Conservation (phyloP, 192 early-diverging fungal genomes). For the Coemansia sp. region DNA sequence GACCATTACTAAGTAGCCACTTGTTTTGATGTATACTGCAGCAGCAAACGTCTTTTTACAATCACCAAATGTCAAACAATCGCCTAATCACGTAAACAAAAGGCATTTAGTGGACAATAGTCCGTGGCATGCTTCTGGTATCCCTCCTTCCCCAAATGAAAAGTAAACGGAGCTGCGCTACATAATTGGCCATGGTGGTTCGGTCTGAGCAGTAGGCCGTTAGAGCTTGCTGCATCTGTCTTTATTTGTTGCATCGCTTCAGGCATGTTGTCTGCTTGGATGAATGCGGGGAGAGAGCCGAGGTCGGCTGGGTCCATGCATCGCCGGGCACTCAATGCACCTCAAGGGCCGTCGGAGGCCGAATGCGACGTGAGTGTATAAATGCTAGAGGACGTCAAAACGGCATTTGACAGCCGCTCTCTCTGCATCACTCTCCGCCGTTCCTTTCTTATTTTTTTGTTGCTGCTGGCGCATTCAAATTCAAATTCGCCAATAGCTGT, state of each 20-base stretch:
- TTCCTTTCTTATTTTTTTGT: background rate
- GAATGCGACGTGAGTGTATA: background rate
- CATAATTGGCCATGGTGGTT: no score
- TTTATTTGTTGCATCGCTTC: no score
- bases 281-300: background rate
- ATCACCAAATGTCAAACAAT: no score
- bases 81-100: no score
- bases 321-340: background rate
- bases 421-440: background rate
- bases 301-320: background rate
- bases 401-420: background rate
- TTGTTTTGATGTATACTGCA: background rate
- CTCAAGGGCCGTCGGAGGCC: background rate
- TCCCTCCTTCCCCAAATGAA: no score
- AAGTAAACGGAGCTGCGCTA: no score
- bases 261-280: background rate
- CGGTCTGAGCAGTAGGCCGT: no score
- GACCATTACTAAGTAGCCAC: background rate
- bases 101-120: no score
- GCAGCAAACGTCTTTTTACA: background rate
- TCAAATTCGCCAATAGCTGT: background rate
- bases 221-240: no score
- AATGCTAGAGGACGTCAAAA: background rate
- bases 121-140: no score
- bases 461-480: background rate